Base-by-base conservation (phyloP, 768 basidiomycete genomes). In the Boletus rufocinnamomeus region DNA sequence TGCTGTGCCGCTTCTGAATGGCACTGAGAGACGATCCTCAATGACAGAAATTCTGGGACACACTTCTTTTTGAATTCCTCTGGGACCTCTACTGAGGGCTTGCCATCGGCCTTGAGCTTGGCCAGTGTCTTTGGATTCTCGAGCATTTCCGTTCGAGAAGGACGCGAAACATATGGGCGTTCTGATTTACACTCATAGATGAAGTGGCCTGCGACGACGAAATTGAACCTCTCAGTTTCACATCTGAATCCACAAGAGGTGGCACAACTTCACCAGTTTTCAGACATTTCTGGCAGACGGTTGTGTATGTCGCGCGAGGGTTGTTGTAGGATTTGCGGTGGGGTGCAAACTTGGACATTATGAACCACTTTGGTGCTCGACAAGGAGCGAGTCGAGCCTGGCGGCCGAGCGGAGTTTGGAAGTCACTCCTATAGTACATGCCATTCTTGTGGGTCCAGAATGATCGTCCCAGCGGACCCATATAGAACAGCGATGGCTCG, bases 51-150 rank as follows among this genome's bases (percentile, higher is more conserved):
- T 14, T 7, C 32, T 35, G 27, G 47, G 1, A 79, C 86, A 37
- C 55, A 91, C 91, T 87, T 87, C 60, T 75, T 81, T 79, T 86
- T 93, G 74, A 97, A 95, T 72, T 97, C 95, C 60, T 95, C 93
- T 5, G 94, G 94, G 13, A 94, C 84, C 60, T 93, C 91, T 0
- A 92, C 86, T 19, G 84, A 85, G 4, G 93, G 91, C 63, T 87
- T 85, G 11, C 87, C 88, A 9, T 86, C 84, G 0, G 79, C 76
- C 71, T 84, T 88, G 40, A 89, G 72, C 72, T 91, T 91, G 4
- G 85, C 81, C 9, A 88, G 75, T 2, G 84, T 50, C 25, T 74
- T 78, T 4, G 93, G 93, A 55, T 92, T 91, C 66, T 93, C 89
- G 17, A 98, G 82, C 72, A 88, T 85, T 65, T 94, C 83, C 2